Base-by-base conservation (phyloP, 768 basidiomycete genomes). In the Suillus sp. region DNA sequence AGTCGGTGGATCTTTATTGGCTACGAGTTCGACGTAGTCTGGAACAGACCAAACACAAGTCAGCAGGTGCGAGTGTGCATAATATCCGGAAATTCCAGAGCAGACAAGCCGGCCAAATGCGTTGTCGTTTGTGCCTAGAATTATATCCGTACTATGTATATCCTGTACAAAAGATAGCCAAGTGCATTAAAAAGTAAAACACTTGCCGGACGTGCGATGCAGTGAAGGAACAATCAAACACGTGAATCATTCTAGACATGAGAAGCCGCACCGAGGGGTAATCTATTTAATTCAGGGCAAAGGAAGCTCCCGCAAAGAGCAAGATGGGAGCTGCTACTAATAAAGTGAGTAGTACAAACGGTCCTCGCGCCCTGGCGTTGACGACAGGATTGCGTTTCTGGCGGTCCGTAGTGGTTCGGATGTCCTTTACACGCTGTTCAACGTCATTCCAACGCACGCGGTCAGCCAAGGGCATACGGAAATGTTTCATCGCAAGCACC, bases 401-500 rank as follows among this genome's bases (percentile, higher is more conserved):
- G 54, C 11, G 4, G 35, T 9, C 34, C 2, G 8, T 22, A 22
- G 54, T 37, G 0, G 35, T 9, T 22, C 14, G 53, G 53, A 35
- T 9, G 8, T 25, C 22, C 22, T 8, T 25, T 5, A 11, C n/a
- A 10, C 34, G 53, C 13, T 54, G 53, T 14, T 16, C 34, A 14
- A 54, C 53, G 13, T 13, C n/a, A 14, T 13, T 22, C 53, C 53
- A n/a, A n/a, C 32, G 34, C 32, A 54, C 34, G 20, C 10, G 51
- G 32, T 54, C 53, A 54, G 11, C 32, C 59, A 50, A 60, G 18
- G 50, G 50, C 16, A 30, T 30, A 2, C 27, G 47, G 22, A 61
- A 61, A 38, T 63, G 62, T 34, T 61, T 61, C n/a, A 63, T 34
- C 22, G 47, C 62, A 18, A 61, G 60, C 30, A 50, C 20, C 34